phyloP scores from a whole-genome alignment of 2,329 filamentous ascomycete species.

The Metarhizium robertsii region DNA sequence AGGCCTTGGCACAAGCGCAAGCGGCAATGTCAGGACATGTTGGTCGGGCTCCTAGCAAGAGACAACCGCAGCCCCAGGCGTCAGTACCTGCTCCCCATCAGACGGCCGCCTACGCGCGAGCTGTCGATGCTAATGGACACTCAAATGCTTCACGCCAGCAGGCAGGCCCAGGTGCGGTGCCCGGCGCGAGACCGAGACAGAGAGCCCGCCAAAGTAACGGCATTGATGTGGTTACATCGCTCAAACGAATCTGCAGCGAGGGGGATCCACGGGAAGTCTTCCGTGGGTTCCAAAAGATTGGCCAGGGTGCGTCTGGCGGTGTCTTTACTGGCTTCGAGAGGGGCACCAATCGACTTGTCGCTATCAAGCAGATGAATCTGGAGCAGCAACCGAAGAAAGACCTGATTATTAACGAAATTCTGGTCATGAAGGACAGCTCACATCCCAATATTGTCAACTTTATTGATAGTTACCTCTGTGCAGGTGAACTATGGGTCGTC shows the following conservation, averaged over 20 bases:
- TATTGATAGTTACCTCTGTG: slow-evolving; percentile 88
- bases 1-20: slow-evolving; percentile 71
- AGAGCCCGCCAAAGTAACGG: slow-evolving; percentile 69
- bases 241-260: slow-evolving; percentile 83
- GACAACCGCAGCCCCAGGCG: slow-evolving; percentile 33
- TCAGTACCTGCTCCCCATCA: slow-evolving; percentile 14
- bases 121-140: slow-evolving; percentile 22
- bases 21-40: slow-evolving; percentile 65
- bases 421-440: slow-evolving; percentile 98
- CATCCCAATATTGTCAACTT: slow-evolving; percentile 99
- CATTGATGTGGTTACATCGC: slow-evolving; percentile 70
- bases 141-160: slow-evolving; percentile 26
- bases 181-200: slow-evolving; percentile 62
- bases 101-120: slow-evolving; percentile 18
- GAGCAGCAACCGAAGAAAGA: slow-evolving; percentile 99
- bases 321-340: slow-evolving; percentile 88
- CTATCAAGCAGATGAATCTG: slow-evolving; percentile 99
- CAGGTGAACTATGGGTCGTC: slow-evolving; percentile 91
- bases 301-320: slow-evolving; percentile 91
- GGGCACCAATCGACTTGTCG: slow-evolving; percentile 77
- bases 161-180: slow-evolving; percentile 25
- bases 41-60: slow-evolving; percentile 65
- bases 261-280: slow-evolving; percentile 86
- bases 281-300: slow-evolving; percentile 84
- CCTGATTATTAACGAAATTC: slow-evolving; percentile 95